phyloP scores from a whole-genome alignment of 208 protist genomes.

The Perkinsela sp. region DNA sequence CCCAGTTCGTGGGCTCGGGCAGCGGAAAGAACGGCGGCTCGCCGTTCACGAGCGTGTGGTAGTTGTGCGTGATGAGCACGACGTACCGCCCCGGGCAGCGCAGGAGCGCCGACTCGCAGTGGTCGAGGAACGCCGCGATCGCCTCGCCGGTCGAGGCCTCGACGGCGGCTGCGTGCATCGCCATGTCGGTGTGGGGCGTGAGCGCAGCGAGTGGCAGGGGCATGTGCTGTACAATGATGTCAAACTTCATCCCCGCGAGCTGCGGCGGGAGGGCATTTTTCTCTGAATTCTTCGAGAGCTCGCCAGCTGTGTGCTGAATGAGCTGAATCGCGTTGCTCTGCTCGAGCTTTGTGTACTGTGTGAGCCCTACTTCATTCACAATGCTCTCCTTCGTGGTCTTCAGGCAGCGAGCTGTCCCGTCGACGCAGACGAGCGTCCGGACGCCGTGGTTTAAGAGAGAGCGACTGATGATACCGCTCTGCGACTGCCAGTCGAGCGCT shows the following conservation, averaged over 20 bases:
- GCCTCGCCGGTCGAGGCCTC: background rate
- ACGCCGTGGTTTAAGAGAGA: background rate
- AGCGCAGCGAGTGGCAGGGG: background rate
- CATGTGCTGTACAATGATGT: background rate
- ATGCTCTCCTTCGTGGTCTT: conserved; percentile 5
- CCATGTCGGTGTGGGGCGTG: background rate
- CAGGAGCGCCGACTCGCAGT: background rate
- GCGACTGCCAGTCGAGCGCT: background rate
- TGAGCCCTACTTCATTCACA: conserved; percentile 3
- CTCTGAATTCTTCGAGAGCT: background rate
- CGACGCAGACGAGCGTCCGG: background rate
- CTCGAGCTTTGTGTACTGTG: conserved; percentile 1
- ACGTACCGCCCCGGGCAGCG: background rate
- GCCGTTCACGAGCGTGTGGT: background rate
- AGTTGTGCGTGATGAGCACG: background rate
- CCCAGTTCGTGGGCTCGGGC: background rate
- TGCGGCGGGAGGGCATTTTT: background rate
- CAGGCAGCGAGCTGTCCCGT: background rate
- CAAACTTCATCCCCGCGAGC: background rate
- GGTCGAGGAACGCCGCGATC: background rate
- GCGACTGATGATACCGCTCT: background rate
- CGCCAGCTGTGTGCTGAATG: background rate
- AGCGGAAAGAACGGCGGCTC: background rate
- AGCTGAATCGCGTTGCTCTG: background rate
- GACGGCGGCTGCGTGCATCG: background rate